These are phyloP conservation scores for Eutrema japonicum DNA, from an alignment of 345 rosid genomes.

Conservation along the genomic window DNA sequence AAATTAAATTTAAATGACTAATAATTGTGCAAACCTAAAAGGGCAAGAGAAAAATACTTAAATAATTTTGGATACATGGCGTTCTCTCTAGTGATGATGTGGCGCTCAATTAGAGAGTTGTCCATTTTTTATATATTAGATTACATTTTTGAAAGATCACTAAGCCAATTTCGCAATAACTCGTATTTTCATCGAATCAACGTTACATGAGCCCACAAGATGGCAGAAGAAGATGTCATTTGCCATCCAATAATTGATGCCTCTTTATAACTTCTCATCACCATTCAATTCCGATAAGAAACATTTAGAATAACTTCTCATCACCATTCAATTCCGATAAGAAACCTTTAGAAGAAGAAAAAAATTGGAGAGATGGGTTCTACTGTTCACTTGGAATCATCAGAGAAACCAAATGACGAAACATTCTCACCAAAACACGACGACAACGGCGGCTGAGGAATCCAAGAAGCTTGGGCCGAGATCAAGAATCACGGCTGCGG, in stretches of 20 bases:
- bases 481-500: slow-evolving; percentile 24
- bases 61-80: no score
- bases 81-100: no score
- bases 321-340: slow-evolving; percentile 20
- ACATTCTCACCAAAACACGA: slow-evolving; percentile 5
- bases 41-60: no score
- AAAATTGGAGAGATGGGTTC: slow-evolving; percentile 26
- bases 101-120: no score
- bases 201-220: slow-evolving; percentile 27
- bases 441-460: slow-evolving; percentile 17
- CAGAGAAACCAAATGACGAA: slow-evolving; percentile 20
- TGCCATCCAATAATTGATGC: slow-evolving; percentile 40
- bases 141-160: no score
- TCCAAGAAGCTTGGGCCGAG: slow-evolving; percentile 29
- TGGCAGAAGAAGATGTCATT: slow-evolving; percentile 31
- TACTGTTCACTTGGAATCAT: slow-evolving; percentile 17
- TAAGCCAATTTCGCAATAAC: no score
- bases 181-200: background rate
- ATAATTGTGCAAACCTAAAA: no score
- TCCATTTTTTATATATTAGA: no score
- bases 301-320: background rate
- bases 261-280: slow-evolving; percentile 17
- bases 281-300: slow-evolving; percentile 15
- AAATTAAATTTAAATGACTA: no score
- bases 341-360: background rate